Evolutionary conservation across 495 filamentous ascomycete genomes (phyloP).

Genomic region (Ramalina intermedia): DNA sequence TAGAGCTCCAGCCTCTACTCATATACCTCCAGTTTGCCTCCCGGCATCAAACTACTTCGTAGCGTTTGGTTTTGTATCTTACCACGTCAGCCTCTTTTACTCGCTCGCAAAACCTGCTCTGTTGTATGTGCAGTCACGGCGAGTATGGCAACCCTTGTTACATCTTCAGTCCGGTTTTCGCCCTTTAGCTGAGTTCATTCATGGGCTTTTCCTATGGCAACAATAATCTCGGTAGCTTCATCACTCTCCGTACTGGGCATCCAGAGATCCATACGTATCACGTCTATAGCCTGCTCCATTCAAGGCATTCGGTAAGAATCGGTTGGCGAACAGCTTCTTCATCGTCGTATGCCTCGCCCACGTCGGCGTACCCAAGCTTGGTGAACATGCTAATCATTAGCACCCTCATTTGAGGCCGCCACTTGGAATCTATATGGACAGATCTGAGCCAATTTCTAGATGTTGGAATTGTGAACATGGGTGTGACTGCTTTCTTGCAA

Average conservation of each 20-base stretch:
- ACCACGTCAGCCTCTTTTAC: conserved; percentile 57
- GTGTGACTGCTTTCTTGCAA: neutral
- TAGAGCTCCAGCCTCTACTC: too few relatives aligned
- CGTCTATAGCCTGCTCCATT: conserved; percentile 35
- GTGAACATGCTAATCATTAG: conserved; percentile 54
- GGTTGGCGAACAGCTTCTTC: conserved; percentile 57
- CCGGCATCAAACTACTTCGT: conserved; percentile 57
- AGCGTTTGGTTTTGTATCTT: conserved; percentile 69
- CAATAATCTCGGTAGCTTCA: conserved; percentile 53
- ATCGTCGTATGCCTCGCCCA: conserved; percentile 60
- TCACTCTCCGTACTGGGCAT: conserved; percentile 79
- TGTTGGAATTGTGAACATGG: conserved; percentile 12
- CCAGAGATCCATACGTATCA: conserved; percentile 74
- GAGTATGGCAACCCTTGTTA: conserved; percentile 29
- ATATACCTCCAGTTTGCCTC: conserved; percentile 35
- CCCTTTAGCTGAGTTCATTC: conserved; percentile 9
- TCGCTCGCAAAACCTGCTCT: conserved; percentile 43
- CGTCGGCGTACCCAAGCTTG: conserved; percentile 51
- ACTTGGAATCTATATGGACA: conserved; percentile 58
- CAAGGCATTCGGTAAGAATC: conserved; percentile 14
- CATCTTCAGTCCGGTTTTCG: conserved; percentile 6
- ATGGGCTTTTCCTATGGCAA: conserved; percentile 33
- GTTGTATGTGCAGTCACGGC: conserved; percentile 71
- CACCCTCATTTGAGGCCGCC: conserved; percentile 60
- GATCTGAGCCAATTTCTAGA: conserved; percentile 35